Percentiles rank a stretch among this genome's conserved stretches.
Evolutionary conservation across 306 rosid genomes (phyloP).

Genomic region (Vigna reflexopilosa): DNA sequence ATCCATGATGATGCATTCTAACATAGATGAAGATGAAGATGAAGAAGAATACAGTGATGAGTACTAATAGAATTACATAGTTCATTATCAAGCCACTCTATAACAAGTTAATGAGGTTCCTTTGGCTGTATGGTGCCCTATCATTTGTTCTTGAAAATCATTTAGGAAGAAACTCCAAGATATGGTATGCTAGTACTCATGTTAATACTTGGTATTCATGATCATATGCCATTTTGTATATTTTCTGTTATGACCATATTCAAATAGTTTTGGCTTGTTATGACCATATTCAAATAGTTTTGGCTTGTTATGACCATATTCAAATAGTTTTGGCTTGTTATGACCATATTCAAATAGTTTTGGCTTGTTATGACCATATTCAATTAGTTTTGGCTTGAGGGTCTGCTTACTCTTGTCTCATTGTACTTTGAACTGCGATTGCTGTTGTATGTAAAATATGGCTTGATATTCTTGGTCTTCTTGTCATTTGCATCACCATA

Average conservation of each 20-base stretch:
- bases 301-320: too few relatives aligned
- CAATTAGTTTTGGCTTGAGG: constrained; percentile 36
- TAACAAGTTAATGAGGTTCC: constrained; percentile 23
- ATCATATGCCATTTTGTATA: constrained; percentile 41
- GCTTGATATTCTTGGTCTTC: background rate
- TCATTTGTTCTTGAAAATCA: constrained; percentile 16
- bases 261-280: constrained; percentile 32
- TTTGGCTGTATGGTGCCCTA: constrained; percentile 23
- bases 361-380: background rate
- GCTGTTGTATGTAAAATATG: background rate
- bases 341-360: constrained; percentile 22
- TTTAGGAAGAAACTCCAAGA: constrained; percentile 14
- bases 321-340: constrained; percentile 21
- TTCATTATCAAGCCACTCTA: background rate
- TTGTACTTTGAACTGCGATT: background rate
- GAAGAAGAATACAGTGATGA: constrained; percentile 35
- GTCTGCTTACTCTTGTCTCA: background rate
- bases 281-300: constrained; percentile 5
- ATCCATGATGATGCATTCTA: constrained; percentile 52
- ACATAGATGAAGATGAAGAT: constrained; percentile 2
- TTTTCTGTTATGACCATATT: background rate
- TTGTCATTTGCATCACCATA: background rate
- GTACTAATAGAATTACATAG: constrained; percentile 33
- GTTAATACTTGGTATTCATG: constrained; percentile 7
- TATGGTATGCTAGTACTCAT: background rate